Conservation (phyloP, 2,329 filamentous ascomycete species). For the Apiospora phragmitis region DNA sequence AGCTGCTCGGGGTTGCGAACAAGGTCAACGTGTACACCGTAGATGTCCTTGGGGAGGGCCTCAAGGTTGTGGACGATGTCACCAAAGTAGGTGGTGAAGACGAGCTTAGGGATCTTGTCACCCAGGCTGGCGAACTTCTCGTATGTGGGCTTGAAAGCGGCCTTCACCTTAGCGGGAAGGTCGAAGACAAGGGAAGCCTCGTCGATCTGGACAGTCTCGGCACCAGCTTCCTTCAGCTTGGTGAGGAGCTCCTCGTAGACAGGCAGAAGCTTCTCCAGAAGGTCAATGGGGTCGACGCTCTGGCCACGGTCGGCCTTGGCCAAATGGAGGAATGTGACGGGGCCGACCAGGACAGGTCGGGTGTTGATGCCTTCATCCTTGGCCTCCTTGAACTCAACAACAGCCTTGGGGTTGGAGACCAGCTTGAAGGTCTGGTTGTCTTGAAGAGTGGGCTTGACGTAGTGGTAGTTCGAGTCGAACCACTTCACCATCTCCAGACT, state of each 20-base stretch:
- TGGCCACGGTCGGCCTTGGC: conserved; percentile 98
- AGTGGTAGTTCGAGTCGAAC: conserved; percentile 99
- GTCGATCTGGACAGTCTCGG: conserved; percentile 96
- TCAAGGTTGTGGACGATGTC: conserved; percentile 99
- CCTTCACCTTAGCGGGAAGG: conserved; percentile 85
- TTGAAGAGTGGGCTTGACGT: conserved; percentile 98
- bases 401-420: conserved; percentile 83
- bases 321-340: conserved; percentile 95
- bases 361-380: conserved; percentile 95
- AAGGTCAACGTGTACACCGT: conserved; percentile 91
- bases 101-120: conserved; percentile 79
- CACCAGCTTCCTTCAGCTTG: conserved; percentile 94
- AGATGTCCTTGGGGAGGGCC: conserved; percentile 74
- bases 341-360: conserved; percentile 91
- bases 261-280: conserved; percentile 89
- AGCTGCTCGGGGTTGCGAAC: conserved; percentile 99
- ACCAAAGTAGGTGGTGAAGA: conserved; percentile 97
- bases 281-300: conserved; percentile 87
- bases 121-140: conserved; percentile 80
- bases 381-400: conserved; percentile 91
- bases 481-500: conserved; percentile 99
- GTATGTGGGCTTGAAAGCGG: conserved; percentile 96
- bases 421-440: conserved; percentile 97
- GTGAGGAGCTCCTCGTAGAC: conserved; percentile 91
- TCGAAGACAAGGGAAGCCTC: conserved; percentile 97